phyloP scores from a whole-genome alignment of 2,329 filamentous ascomycete genomes.

The Teratosphaeria gauchensis region DNA sequence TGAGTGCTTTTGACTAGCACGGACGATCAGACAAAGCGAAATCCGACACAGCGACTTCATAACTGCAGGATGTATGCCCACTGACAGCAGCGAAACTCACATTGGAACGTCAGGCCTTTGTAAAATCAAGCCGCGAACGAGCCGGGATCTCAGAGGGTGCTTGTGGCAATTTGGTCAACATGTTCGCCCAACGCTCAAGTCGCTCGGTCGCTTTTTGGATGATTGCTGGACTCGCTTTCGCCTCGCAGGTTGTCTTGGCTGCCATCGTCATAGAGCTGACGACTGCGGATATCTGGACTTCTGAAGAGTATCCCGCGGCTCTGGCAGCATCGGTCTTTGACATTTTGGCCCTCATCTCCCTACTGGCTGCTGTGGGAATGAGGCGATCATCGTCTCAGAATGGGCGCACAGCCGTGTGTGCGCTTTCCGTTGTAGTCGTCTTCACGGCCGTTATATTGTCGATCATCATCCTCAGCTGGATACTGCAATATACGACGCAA shows the following conservation, averaged over 20 bases:
- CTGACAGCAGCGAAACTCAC: neutral
- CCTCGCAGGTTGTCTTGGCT: conserved; percentile 1
- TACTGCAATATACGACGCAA: conserved; percentile 1
- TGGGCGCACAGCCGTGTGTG: conserved; percentile 1
- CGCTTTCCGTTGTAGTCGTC: conserved; percentile 6
- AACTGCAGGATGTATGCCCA: neutral
- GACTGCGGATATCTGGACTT: conserved; percentile 1
- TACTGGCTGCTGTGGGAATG: conserved; percentile 6
- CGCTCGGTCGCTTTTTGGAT: conserved; percentile 7
- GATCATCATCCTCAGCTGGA: conserved; percentile 11
- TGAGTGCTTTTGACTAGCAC: neutral
- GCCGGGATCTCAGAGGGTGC: neutral
- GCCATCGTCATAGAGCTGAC: conserved; percentile 7
- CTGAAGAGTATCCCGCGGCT: conserved; percentile 2
- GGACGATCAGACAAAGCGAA: neutral
- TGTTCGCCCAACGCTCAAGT: neutral
- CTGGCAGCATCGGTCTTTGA: conserved; percentile 12
- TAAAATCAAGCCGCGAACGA: neutral
- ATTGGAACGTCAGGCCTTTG: neutral
- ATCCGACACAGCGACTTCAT: neutral
- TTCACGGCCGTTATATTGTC: conserved; percentile 11
- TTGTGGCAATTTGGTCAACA: neutral
- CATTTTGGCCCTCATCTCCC: conserved; percentile 6
- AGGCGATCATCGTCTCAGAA: neutral
- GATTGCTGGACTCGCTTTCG: conserved; percentile 1